Evolutionary conservation across 495 filamentous ascomycete species (phyloP).

Genomic region (Neurospora terricola): DNA sequence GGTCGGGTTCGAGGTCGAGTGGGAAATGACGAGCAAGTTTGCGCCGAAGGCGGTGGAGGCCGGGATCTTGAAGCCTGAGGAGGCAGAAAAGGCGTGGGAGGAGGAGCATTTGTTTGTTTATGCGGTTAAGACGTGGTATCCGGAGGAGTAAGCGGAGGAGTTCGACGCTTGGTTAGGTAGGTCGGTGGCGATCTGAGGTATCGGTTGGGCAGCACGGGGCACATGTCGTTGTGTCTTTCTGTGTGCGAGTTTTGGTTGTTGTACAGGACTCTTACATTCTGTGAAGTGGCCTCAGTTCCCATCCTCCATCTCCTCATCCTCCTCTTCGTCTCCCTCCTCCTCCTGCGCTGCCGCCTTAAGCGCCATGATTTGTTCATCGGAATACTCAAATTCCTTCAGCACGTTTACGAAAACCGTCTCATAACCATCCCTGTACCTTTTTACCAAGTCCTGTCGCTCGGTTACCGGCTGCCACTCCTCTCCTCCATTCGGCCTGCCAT

Average conservation of each 20-base stretch:
- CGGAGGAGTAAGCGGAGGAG: background rate
- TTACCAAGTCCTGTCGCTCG: background rate
- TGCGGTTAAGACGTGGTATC: constrained; percentile 7
- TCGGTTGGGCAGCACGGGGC: background rate
- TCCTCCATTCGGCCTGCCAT: background rate
- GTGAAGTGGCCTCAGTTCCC: constrained; percentile 12
- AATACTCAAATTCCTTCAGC: background rate
- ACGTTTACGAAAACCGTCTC: background rate
- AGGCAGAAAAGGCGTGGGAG: constrained; percentile 11
- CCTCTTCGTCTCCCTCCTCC: constrained; percentile 15
- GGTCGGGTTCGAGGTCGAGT: constrained; percentile 9
- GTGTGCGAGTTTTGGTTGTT: background rate
- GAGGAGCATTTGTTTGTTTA: constrained; percentile 16
- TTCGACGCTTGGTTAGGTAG: background rate
- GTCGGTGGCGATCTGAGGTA: background rate
- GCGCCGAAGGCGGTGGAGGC: constrained; percentile 8
- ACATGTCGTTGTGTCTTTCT: background rate
- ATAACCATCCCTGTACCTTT: background rate
- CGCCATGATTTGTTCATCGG: background rate
- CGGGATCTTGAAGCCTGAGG: constrained; percentile 6
- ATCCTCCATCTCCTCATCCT: constrained; percentile 14
- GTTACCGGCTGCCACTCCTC: background rate
- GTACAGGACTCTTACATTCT: background rate
- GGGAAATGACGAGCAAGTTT: constrained; percentile 4
- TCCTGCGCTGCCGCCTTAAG: constrained; percentile 23